Percentiles rank a stretch among this genome's conserved stretches.
phyloP scores from a whole-genome alignment of 2,329 filamentous ascomycete genomes.

The Hypoxylon sp. region DNA sequence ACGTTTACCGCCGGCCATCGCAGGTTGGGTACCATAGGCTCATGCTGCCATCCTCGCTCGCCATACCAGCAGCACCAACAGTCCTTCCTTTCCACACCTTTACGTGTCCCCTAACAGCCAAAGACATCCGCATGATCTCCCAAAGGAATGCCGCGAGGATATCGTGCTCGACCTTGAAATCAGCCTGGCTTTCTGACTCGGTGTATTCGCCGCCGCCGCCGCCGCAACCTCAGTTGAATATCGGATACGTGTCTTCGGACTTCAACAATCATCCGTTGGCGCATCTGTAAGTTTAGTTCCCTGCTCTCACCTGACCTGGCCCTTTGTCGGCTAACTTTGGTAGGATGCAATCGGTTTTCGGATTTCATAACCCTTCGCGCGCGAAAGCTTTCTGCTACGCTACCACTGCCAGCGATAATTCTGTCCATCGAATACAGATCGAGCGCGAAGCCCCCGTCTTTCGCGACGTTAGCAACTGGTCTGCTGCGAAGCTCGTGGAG shows the following conservation, averaged over 20 bases:
- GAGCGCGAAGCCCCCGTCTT: constrained; percentile 93
- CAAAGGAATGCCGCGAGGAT: constrained; percentile 94
- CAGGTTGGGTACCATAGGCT: constrained; percentile 73
- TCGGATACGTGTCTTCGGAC: constrained; percentile 96
- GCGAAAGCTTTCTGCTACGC: constrained; percentile 94
- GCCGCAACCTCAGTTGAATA: constrained; percentile 81
- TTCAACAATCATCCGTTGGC: constrained; percentile 98
- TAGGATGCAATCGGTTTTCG: constrained; percentile 97
- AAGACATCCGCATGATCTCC: constrained; percentile 91
- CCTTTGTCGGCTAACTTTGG: neutral
- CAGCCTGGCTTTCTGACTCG: constrained; percentile 82
- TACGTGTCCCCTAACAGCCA: constrained; percentile 89
- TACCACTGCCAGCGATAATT: constrained; percentile 89
- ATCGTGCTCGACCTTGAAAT: constrained; percentile 84
- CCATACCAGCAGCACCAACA: constrained; percentile 87
- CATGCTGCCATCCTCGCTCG: constrained; percentile 73
- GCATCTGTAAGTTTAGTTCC: constrained; percentile 69
- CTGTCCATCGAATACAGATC: constrained; percentile 88
- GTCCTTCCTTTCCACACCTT: constrained; percentile 98
- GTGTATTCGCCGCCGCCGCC: constrained; percentile 88
- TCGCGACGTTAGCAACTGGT: constrained; percentile 85
- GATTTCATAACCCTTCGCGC: constrained; percentile 76
- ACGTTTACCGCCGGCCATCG: constrained; percentile 68
- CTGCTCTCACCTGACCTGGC: neutral
- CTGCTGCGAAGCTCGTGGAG: constrained; percentile 80